These are phyloP conservation scores for Picea abies DNA, from an alignment of 83 land plant genomes.

Conservation along the genomic window DNA sequence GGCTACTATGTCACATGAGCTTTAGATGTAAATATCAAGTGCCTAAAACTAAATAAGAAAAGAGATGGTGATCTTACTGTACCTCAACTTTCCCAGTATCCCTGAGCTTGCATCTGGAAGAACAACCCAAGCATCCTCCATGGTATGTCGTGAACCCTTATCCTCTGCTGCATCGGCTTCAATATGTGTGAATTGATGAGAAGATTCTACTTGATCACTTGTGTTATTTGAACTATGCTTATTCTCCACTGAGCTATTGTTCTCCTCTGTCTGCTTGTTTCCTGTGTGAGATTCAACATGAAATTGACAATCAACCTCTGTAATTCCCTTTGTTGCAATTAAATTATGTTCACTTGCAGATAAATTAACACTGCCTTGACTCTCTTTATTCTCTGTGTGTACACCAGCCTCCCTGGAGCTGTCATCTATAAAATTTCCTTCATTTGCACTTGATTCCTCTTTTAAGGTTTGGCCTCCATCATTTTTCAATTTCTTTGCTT, in stretches of 20 bases:
- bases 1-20: too few relatives aligned
- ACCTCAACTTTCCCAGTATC: constrained; percentile 51
- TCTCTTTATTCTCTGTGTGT: background rate
- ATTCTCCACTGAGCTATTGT: too few relatives aligned
- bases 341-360: background rate
- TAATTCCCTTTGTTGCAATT: too few relatives aligned
- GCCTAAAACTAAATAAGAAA: too few relatives aligned
- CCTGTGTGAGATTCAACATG: too few relatives aligned
- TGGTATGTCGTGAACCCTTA: constrained; percentile 73
- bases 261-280: too few relatives aligned
- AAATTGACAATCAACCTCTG: too few relatives aligned
- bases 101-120: constrained; percentile 49
- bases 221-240: too few relatives aligned
- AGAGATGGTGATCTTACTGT: too few relatives aligned
- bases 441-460: background rate
- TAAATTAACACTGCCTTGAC: background rate
- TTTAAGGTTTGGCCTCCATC: background rate
- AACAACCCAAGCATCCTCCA: constrained; percentile 86
- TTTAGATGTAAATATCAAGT: too few relatives aligned
- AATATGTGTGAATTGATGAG: constrained; percentile 18
- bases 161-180: constrained; percentile 85
- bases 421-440: background rate
- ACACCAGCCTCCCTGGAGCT: background rate
- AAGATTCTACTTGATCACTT: too few relatives aligned
- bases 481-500: constrained; percentile 13